Base-by-base conservation (phyloP, 305 asterid species). In the Fraxinus albicans region DNA sequence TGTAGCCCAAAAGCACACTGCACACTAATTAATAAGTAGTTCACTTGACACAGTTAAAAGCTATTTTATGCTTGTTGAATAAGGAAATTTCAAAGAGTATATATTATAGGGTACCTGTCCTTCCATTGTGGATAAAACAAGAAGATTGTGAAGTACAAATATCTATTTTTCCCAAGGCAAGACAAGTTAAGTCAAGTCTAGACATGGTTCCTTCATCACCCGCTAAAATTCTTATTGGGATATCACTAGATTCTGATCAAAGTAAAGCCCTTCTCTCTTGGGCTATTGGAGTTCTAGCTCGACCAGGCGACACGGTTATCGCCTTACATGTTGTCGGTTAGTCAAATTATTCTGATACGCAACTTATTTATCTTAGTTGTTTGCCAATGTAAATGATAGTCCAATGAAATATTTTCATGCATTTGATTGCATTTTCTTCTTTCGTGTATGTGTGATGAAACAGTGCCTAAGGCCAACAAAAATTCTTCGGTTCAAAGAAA, bases 241-340 rank as follows among this genome's bases (percentile, higher is more conserved):
- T 93, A 77, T 80, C 97, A 58, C 83, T 92, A 3, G 92, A 94
- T 80, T 87, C 84, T 76, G 88, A 88, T 72, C 90, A 91, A 63
- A 91, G 97, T 78, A 87, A 85, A 69, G 92, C 89, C 74, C 90
- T 94, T 76, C 88, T 94, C 8, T 40, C 78, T 60, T 90, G 97
- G 97, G 95, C 91, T 70, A 86, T 91, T 80, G 12, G 81, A 29
- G 82, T 87, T 77, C 81, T 93, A 13, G 95, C 97, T 23, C 90
- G 82, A 31, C 97, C 97, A 0, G 92, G 92, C 34, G 98, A 94
- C 81, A 92, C 94, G 0, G 63, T 94, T 5, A 85, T 92, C 8
- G 95, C 98, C n/a, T 44, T 92, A 86, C 97, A 94, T 47, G 82
- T 94, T 60, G 85, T 93, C 17, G 97, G 97, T 93, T 12, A 85